Base-by-base conservation (phyloP, 2,329 filamentous ascomycete species). In the Akanthomyces dipterigenus region DNA sequence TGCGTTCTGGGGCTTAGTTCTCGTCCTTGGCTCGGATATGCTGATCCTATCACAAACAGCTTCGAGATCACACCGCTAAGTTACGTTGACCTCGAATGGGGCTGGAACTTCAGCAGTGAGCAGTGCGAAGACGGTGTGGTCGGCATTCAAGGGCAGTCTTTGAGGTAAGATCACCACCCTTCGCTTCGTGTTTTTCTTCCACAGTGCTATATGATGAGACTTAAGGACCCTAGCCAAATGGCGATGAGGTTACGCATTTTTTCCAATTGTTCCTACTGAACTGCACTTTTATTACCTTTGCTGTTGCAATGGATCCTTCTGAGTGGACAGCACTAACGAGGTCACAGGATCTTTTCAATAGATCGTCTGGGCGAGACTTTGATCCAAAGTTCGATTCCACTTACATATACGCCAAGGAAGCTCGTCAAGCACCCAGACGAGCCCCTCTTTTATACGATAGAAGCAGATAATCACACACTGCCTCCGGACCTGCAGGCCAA, bases 181-280 rank as follows among this genome's bases (percentile, higher is more conserved):
- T 77, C 61, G 16, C 60, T 64, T 63, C 65, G 71, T 73, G n/a
- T 70, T 70, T 69, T 67, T 70, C 61, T 64, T 63, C 65, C 70
- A 71, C 67, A 66, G 61, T 66, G 65, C 69, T 69, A 69, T 66
- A 81, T 88, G 86, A 90, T 89, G 88, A 90, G 74, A 81, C 75
- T 77, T 75, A 20, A 40, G 76, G 80, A 78, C 82, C 81, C 82
- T 83, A 67, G 81, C 81, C 74, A 69, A 65, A 65, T 70, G 71
- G 81, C 80, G 63, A 80, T 85, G 82, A 86, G 82, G 70, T 75
- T 76, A 80, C 76, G 73, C 75, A 76, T 77, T 81, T 76, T 80
- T 80, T 79, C 80, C 91, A 96, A 96, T 96, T 96, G 92, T 96
- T 96, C 91, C 91, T 96, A 87, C 92, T 96, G 92, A 96, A 73